These are phyloP conservation scores for Hypoxylon lienhwacheense DNA, from an alignment of 495 filamentous ascomycete species.

Conservation along the genomic window DNA sequence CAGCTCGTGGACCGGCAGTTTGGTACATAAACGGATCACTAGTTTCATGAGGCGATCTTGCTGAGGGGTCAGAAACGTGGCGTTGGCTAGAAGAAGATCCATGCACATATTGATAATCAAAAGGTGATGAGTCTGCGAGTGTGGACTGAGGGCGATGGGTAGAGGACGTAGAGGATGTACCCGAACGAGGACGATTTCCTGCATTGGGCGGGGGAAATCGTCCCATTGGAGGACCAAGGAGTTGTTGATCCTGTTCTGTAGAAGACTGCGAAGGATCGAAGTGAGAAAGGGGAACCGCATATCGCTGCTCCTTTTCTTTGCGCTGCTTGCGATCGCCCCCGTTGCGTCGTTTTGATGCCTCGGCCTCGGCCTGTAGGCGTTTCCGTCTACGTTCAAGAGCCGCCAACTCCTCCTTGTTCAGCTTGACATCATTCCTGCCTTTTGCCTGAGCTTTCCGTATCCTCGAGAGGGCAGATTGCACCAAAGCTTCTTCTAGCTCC, in stretches of 20 bases:
- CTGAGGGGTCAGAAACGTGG: slow-evolving; percentile 40
- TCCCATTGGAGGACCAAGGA: slow-evolving; percentile 40
- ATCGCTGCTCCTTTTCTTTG: slow-evolving; percentile 43
- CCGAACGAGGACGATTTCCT: slow-evolving; percentile 39
- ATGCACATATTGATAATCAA: slow-evolving; percentile 48
- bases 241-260: slow-evolving; percentile 22
- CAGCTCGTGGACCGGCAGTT: slow-evolving; percentile 38
- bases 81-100: slow-evolving; percentile 33
- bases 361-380: slow-evolving; percentile 55
- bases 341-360: slow-evolving; percentile 27
- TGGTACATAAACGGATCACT: slow-evolving; percentile 49
- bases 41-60: slow-evolving; percentile 25
- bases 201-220: slow-evolving; percentile 44
- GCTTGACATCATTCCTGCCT: slow-evolving; percentile 73
- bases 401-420: slow-evolving; percentile 72
- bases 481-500: slow-evolving; percentile 64
- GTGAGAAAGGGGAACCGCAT: slow-evolving; percentile 47
- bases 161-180: slow-evolving; percentile 38
- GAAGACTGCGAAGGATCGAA: slow-evolving; percentile 37
- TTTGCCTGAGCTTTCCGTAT: slow-evolving; percentile 73
- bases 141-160: slow-evolving; percentile 27
- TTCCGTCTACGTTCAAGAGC: slow-evolving; percentile 68
- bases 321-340: slow-evolving; percentile 30
- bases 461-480: slow-evolving; percentile 72
- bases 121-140: slow-evolving; percentile 42